Conservation (phyloP, 2,329 filamentous ascomycete genomes). For the Botrytis galanthina region DNA sequence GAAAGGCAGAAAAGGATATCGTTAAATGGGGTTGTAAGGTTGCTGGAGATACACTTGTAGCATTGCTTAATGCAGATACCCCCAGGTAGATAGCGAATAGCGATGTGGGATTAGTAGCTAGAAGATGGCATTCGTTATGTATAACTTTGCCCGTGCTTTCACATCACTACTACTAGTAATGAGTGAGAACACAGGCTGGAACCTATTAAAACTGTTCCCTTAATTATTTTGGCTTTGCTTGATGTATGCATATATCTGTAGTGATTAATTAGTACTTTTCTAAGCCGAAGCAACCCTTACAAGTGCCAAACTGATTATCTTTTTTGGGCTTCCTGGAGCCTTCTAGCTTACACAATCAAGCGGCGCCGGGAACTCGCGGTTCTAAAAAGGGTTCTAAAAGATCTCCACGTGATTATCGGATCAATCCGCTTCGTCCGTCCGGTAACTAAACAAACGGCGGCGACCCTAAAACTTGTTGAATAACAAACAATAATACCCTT, state of each 20-base stretch:
- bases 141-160: not conserved
- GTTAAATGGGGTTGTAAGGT: slow-evolving; percentile 49
- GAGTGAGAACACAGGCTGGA: not conserved
- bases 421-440: slow-evolving; percentile 14
- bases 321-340: not conserved
- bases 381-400: not conserved
- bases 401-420: slow-evolving; percentile 9
- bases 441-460: slow-evolving; percentile 12
- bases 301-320: not conserved
- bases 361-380: slow-evolving; percentile 17
- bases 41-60: slow-evolving; percentile 40
- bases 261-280: not conserved
- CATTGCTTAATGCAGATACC: slow-evolving; percentile 24
- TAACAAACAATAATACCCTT: slow-evolving; percentile 27
- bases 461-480: slow-evolving; percentile 20
- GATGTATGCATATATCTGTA: not conserved
- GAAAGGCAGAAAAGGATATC: slow-evolving; percentile 48
- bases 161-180: not conserved
- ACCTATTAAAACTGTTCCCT: not conserved
- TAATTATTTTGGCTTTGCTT: not conserved
- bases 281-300: slow-evolving; percentile 2
- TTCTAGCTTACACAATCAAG: slow-evolving; percentile 2
- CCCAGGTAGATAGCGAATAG: not conserved
- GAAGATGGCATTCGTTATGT: not conserved
- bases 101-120: not conserved